Evolutionary conservation across 352 stramenopile genomes (phyloP).

Genomic region (Globisporangium abappressorium): DNA sequence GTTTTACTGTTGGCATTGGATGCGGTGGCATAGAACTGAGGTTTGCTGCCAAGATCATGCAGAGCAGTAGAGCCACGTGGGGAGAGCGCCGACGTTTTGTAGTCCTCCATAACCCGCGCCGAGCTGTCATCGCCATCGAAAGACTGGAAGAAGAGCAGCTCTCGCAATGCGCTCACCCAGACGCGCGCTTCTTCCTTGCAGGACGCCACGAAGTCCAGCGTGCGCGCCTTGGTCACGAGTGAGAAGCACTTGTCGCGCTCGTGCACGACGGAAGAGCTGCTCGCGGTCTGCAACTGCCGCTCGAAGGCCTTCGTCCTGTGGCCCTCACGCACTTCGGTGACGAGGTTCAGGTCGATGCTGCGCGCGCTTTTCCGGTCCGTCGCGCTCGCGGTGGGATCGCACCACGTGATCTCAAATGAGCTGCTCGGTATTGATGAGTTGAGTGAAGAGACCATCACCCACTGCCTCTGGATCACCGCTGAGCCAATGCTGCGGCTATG

Average conservation of each 20-base stretch:
- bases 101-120: conserved; percentile 45
- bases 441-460: conserved; percentile 43
- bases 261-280: conserved; percentile 31
- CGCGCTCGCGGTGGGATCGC: conserved; percentile 45
- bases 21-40: background rate
- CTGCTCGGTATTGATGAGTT: conserved; percentile 10
- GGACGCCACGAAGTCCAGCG: conserved; percentile 67
- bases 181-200: conserved; percentile 77
- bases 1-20: conserved; percentile 25
- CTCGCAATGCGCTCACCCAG: conserved; percentile 49
- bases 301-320: conserved; percentile 62
- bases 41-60: background rate
- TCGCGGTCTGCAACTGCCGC: conserved; percentile 37
- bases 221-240: conserved; percentile 51
- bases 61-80: conserved; percentile 10
- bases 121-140: conserved; percentile 17
- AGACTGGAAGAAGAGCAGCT: conserved; percentile 30
- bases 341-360: conserved; percentile 39
- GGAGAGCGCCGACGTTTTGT: conserved; percentile 39
- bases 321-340: conserved; percentile 60
- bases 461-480: conserved; percentile 45
- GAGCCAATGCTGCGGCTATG: conserved; percentile 47
- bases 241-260: conserved; percentile 69
- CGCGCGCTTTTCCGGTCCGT: conserved; percentile 33
- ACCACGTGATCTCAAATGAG: conserved; percentile 60